phyloP scores from a whole-genome alignment of 2,329 filamentous ascomycete species.

The Xylariaceae sp. region DNA sequence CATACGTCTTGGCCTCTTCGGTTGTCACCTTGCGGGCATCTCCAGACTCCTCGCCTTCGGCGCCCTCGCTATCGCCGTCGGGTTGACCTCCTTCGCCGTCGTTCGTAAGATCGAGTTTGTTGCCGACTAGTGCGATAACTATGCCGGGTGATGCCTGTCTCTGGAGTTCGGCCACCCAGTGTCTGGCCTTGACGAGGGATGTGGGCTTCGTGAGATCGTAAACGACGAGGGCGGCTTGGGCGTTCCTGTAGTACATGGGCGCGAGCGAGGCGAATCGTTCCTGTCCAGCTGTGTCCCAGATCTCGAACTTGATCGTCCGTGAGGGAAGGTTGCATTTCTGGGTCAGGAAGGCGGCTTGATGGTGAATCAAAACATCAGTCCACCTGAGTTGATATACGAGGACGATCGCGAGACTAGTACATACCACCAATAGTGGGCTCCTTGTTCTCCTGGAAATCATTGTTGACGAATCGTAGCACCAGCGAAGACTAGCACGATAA shows the following conservation, averaged over 20 bases:
- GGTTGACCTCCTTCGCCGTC: slow-evolving; percentile 42
- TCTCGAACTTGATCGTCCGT: slow-evolving; percentile 88
- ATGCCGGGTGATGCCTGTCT: slow-evolving; percentile 93
- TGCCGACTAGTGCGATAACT: slow-evolving; percentile 93
- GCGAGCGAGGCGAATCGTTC: slow-evolving; percentile 95
- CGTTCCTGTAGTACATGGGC: slow-evolving; percentile 99
- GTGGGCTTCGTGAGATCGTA: slow-evolving; percentile 98
- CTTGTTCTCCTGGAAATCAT: slow-evolving; percentile 99
- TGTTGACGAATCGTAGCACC: slow-evolving; percentile 97
- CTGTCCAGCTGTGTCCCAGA: slow-evolving; percentile 98
- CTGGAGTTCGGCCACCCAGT: slow-evolving; percentile 97
- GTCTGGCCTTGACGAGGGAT: slow-evolving; percentile 92
- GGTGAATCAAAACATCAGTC: slow-evolving; percentile 9
- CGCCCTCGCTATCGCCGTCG: slow-evolving; percentile 43
- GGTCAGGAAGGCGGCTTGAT: slow-evolving; percentile 85
- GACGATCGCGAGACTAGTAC: slow-evolving; percentile 26
- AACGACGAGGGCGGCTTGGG: slow-evolving; percentile 92
- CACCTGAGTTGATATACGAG: slow-evolving; percentile 8
- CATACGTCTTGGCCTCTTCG: slow-evolving; percentile 88
- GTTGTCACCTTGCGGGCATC: slow-evolving; percentile 84
- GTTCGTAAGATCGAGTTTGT: slow-evolving; percentile 86
- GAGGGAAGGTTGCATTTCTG: slow-evolving; percentile 97
- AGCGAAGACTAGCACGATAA: slow-evolving; percentile 71
- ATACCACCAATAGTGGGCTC: slow-evolving; percentile 97
- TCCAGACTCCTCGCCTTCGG: slow-evolving; percentile 52